These are phyloP conservation scores for Stagonosporopsis tanaceti DNA, from an alignment of 2,329 filamentous ascomycete species.

Conservation along the genomic window DNA sequence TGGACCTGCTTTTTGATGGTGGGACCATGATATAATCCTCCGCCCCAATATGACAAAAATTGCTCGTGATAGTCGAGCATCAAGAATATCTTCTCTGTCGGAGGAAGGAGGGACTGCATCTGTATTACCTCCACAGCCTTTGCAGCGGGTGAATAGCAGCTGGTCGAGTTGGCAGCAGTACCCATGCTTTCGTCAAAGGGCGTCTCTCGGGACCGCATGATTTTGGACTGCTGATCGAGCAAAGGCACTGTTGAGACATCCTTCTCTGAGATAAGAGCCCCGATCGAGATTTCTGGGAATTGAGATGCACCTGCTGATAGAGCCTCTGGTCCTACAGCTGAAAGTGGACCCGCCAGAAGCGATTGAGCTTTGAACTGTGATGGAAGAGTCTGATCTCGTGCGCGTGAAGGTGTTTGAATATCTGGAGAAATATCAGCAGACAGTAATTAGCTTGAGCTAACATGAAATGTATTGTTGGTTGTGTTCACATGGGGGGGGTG, in stretches of 20 bases:
- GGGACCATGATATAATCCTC: constrained; percentile 50
- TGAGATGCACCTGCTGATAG: constrained; percentile 28
- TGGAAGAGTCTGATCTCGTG: constrained; percentile 2
- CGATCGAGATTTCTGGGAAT: constrained; percentile 38
- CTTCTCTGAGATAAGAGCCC: constrained; percentile 33
- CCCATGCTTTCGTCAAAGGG: constrained; percentile 13
- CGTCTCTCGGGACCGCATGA: constrained; percentile 21
- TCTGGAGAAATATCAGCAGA: constrained; percentile 2
- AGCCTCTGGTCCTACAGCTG: constrained; percentile 18
- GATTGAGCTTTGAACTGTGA: constrained; percentile 5
- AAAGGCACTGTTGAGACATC: constrained; percentile 28
- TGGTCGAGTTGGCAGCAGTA: constrained; percentile 8
- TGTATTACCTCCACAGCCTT: constrained; percentile 36
- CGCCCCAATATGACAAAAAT: constrained; percentile 51
- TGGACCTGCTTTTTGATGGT: constrained; percentile 51
- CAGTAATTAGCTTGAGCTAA: background rate
- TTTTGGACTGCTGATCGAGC: constrained; percentile 28
- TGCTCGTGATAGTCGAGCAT: constrained; percentile 52
- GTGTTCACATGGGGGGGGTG: background rate
- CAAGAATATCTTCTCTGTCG: constrained; percentile 29
- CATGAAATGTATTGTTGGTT: background rate
- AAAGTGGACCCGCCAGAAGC: constrained; percentile 8
- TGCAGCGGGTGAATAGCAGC: constrained; percentile 35
- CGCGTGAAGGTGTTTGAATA: constrained; percentile 12
- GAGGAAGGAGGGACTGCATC: constrained; percentile 51